Base-by-base conservation (phyloP, 2,329 filamentous ascomycete genomes). In the Aspergillus cejpii region DNA sequence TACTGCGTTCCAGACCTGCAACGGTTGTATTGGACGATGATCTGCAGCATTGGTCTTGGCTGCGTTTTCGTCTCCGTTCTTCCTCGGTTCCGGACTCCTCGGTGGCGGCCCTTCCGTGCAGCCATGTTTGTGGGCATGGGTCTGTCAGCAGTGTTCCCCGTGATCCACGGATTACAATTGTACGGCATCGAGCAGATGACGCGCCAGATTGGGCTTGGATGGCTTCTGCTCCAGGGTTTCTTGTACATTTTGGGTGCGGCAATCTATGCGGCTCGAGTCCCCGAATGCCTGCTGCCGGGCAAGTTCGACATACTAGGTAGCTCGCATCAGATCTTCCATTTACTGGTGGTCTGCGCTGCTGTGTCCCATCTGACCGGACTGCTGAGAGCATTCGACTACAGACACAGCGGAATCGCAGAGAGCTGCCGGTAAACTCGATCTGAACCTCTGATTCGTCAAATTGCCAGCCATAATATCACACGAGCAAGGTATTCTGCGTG, bases 301-400 rank as follows among this genome's bases (percentile, higher is more conserved):
- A 73, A 66, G 6, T 96, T 91, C 60, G 92, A 98, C 67, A 86
- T 96, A 41, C 86, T 86, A 79, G 91, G 92, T 28, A 89, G 83
- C 62, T 95, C 88, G 15, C 92, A 98, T 67, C 92, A 98, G 70
- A 85, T 98, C 52, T 98, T 98, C 66, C 92, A 98, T 70, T 73
- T 94, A 29, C 77, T 92, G 52, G 90, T 98, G 21, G 74, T 97
- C 12, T 66, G 89, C 49, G 92, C 92, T 0, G 91, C 88, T 0
- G 77, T 79, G 1, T 79, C 84, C 19, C 92, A 98, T 72, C 72
- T 97, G 48, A 82, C 81, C 41, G 90, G 87, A 39, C 76, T 97
- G 69, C 63, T 86, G 23, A 84, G 81, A 66, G 90, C 90, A 3
- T 95, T 96, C 68, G 87, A 95, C 67, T 84, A 86, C 62, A 82